Conservation (phyloP, 495 filamentous ascomycete species). For the Neurospora intermedia region DNA sequence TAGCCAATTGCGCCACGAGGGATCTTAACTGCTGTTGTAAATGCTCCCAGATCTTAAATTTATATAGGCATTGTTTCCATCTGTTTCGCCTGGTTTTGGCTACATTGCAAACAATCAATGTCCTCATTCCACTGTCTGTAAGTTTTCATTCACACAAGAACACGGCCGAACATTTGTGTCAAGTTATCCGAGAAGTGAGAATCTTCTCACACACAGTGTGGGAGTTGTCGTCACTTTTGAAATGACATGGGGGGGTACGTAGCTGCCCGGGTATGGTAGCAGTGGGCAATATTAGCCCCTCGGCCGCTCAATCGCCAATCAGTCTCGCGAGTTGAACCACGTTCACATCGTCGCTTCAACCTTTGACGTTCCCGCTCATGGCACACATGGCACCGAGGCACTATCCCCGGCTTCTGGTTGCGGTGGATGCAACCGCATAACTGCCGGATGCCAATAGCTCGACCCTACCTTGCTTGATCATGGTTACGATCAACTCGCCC, state of each 20-base stretch:
- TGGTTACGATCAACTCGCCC: background rate
- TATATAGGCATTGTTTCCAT: background rate
- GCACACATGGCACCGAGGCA: background rate
- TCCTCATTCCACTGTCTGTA: background rate
- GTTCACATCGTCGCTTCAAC: background rate
- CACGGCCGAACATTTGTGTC: background rate
- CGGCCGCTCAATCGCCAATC: conserved; percentile 1
- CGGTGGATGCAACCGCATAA: background rate
- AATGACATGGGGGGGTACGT: background rate
- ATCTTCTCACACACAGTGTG: background rate
- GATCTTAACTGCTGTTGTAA: background rate
- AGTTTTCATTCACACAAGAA: background rate
- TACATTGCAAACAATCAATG: background rate
- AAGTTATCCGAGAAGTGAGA: background rate
- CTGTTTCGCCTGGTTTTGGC: background rate
- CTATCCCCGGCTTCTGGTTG: background rate
- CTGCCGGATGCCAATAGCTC: background rate
- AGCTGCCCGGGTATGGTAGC: background rate
- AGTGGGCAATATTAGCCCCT: background rate
- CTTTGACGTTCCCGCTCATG: background rate
- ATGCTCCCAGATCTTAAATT: accelerated
- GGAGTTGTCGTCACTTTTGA: background rate
- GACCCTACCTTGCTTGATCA: background rate
- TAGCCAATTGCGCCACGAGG: background rate
- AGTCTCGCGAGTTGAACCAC: background rate